A percentile compares a stretch with the other conserved stretches of the same genome.
phyloP scores from a whole-genome alignment of 2,329 filamentous ascomycete species.

The Salinomyces thailandicus region DNA sequence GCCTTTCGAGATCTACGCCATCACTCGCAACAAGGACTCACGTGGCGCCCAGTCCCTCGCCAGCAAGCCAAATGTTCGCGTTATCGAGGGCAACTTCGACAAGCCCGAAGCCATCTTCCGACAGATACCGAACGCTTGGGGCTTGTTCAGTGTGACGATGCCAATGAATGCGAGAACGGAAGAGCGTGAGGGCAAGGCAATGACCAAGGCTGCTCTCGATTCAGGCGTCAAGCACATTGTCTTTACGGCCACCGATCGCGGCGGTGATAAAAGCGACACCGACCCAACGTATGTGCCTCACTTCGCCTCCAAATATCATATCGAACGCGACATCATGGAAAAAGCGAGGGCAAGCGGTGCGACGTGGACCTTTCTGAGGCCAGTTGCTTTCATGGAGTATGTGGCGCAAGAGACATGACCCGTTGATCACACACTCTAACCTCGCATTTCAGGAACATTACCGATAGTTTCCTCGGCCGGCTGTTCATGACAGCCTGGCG shows the following conservation, averaged over 20 bases:
- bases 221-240: constrained; percentile 50
- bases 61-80: constrained; percentile 36
- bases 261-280: constrained; percentile 44
- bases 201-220: constrained; percentile 49
- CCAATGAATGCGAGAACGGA: constrained; percentile 28
- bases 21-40: constrained; percentile 49
- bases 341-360: constrained; percentile 35
- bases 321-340: constrained; percentile 51
- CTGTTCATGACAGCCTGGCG: constrained; percentile 39
- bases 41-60: constrained; percentile 40
- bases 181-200: constrained; percentile 45
- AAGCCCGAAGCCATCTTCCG: constrained; percentile 42
- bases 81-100: constrained; percentile 50
- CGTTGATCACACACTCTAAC: too few relatives aligned
- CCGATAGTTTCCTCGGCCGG: constrained; percentile 37
- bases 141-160: constrained; percentile 18
- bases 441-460: too few relatives aligned
- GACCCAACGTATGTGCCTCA: constrained; percentile 49
- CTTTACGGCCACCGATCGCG: constrained; percentile 48
- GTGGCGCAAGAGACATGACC: too few relatives aligned
- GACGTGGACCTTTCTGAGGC: constrained; percentile 53
- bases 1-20: constrained; percentile 42
- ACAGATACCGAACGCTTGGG: constrained; percentile 19
- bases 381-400: constrained; percentile 55
- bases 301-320: constrained; percentile 50